Evolutionary conservation across 2,329 filamentous ascomycete species (phyloP).

Genomic region (Chaetomiaceae sp.): DNA sequence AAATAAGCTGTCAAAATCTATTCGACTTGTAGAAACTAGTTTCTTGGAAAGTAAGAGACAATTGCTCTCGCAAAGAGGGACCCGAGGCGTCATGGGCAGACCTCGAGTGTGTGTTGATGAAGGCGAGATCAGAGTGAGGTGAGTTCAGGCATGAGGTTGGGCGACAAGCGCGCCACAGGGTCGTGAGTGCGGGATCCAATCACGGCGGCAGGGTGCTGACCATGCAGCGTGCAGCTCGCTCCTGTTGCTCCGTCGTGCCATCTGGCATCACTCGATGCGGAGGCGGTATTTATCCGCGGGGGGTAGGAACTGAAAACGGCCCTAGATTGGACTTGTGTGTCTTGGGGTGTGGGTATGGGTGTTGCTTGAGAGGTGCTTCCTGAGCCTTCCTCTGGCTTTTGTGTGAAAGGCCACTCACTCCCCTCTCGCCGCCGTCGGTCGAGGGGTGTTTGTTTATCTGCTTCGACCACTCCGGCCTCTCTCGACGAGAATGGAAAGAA

Average conservation of each 20-base stretch:
- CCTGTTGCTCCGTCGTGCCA: constrained; percentile 22
- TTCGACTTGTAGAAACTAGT: constrained; percentile 14
- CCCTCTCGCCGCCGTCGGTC: too few species aligned
- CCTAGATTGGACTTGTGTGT: too few species aligned
- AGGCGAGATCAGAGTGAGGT: constrained; percentile 7
- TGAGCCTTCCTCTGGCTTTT: too few species aligned
- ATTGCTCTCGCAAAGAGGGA: constrained; percentile 11
- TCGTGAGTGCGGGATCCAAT: constrained; percentile 24
- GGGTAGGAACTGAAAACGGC: constrained; percentile 3
- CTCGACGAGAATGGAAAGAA: too few species aligned
- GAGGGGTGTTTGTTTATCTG: too few species aligned
- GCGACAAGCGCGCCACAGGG: constrained; percentile 24
- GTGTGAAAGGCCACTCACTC: too few species aligned
- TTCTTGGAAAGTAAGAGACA: constrained; percentile 10
- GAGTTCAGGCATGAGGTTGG: constrained; percentile 27
- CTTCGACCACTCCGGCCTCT: too few species aligned
- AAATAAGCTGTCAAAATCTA: too few species aligned
- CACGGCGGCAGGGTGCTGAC: constrained; percentile 21
- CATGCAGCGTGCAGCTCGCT: constrained; percentile 25
- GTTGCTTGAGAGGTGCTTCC: background rate
- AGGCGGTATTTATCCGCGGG: constrained; percentile 20
- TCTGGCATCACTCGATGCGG: constrained; percentile 27
- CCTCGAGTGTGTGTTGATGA: constrained; percentile 10
- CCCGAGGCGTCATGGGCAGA: constrained; percentile 3
- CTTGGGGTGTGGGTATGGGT: background rate